These are phyloP conservation scores for Colletotrichum camelliae DNA, from an alignment of 2,329 filamentous ascomycete genomes.

Conservation along the genomic window DNA sequence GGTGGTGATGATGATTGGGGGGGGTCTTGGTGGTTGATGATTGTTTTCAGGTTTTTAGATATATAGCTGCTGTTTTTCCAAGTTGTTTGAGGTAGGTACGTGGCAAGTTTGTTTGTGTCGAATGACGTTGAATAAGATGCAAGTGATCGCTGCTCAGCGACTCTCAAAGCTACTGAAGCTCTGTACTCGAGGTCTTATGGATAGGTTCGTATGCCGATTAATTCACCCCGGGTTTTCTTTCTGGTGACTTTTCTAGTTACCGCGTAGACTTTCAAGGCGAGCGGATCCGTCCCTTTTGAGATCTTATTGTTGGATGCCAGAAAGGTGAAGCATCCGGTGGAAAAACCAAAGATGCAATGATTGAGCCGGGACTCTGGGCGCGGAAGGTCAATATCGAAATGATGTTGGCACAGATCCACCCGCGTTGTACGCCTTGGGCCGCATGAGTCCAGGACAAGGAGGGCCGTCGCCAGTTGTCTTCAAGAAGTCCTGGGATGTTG, in stretches of 20 bases:
- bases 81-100: too few species aligned
- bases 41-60: too few species aligned
- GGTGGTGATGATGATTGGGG: background rate
- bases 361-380: too few species aligned
- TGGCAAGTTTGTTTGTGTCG: background rate
- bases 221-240: background rate
- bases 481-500: background rate
- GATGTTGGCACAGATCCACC: background rate
- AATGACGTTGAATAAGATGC: background rate
- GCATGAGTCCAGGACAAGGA: background rate
- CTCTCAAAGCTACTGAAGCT: background rate
- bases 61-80: too few species aligned
- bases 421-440: background rate
- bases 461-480: background rate
- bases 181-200: background rate
- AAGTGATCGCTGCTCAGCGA: too few species aligned
- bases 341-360: too few species aligned
- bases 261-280: too few species aligned
- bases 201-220: fast-evolving
- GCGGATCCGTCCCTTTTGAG: background rate
- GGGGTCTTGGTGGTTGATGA: background rate
- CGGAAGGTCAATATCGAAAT: background rate
- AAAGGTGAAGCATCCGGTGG: too few species aligned
- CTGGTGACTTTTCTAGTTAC: too few species aligned
- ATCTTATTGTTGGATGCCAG: background rate